Evolutionary conservation across 2,329 filamentous ascomycete genomes (phyloP), one percentile per base, ranked within the genome.

Genomic region (Fusarium sp.): DNA sequence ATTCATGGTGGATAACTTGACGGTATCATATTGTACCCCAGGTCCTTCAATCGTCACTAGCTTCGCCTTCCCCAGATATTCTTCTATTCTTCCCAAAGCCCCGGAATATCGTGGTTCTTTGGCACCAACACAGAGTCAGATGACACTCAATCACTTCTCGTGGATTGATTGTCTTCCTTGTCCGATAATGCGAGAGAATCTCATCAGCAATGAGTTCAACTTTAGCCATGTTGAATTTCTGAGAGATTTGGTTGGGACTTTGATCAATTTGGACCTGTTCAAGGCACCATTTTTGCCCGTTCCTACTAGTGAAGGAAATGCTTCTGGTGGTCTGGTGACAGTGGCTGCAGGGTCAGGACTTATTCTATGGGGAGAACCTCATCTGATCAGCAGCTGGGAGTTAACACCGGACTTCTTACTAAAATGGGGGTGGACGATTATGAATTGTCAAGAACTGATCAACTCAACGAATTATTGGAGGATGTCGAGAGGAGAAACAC

Each of bases 231-330:
- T 13, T 3, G 56, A 61, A 0, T 61, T 64, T 14, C 10, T 64
- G 1, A 28, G 11, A 10, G 59, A 61, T 6, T 28, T 61, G 2
- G 44, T 64, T 4, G 56, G 44, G 14, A 44, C 12, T 13, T 28
- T 63, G 30, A 51, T 44, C 1, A 50, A 61, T 12, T n/a, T 36
- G 30, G 15, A 41, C 1, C 6, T 64, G 10, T 61, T 64, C 22
- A 31, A 22, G 11, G 7, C 22, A 6, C 28, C 22, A 4, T 8
- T 16, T 16, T 12, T 35, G 3, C 36, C 28, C 2, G 13, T 7
- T 7, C 4, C 15, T 3, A n/a, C 5, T 1, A 20, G 5, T 16
- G 5, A 7, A 3, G 18, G 13, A 16, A 11, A 6, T 11, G 1
- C 3, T 28, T 10, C 18, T 2, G 7, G 16, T 7, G 10, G 11